These are phyloP conservation scores for Viola pubescens DNA, from an alignment of 441 rosid species.

Conservation along the genomic window DNA sequence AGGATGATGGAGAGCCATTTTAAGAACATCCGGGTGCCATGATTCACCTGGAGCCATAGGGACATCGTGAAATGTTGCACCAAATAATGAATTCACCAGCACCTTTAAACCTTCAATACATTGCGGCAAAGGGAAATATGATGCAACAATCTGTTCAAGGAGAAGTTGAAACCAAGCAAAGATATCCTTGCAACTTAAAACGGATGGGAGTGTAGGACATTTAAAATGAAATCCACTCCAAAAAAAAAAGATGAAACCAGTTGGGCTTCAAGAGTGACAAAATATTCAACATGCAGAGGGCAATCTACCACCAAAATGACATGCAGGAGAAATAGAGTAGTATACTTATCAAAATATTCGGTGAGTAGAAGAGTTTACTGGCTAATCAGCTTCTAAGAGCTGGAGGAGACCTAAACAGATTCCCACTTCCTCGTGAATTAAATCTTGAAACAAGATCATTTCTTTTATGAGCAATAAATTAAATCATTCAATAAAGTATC, in stretches of 20 bases:
- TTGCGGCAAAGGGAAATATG: conserved; percentile 78
- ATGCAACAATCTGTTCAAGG: conserved; percentile 61
- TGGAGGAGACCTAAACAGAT: no score
- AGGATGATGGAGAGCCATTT: conserved; percentile 81
- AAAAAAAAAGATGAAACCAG: conserved; percentile 1
- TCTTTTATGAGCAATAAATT: no score
- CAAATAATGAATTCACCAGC: conserved; percentile 73
- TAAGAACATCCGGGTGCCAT: conserved; percentile 90
- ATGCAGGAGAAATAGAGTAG: not conserved
- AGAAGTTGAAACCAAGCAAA: not conserved
- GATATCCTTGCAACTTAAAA: conserved; percentile 3
- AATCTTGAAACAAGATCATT: no score
- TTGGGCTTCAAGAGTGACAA: not conserved
- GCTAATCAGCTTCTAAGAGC: no score
- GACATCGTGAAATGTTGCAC: conserved; percentile 54
- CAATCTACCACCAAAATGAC: conserved; percentile 1
- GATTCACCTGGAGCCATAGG: conserved; percentile 87
- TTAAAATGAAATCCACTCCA: not conserved
- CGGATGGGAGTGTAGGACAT: not conserved
- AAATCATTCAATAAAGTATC: no score
- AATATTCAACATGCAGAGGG: no score
- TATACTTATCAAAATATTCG: no score
- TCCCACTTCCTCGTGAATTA: no score
- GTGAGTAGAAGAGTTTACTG: no score
- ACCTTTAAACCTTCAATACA: conserved; percentile 81